phyloP scores from a whole-genome alignment of 2,329 filamentous ascomycete genomes.

The Penicillium griseofulvum region DNA sequence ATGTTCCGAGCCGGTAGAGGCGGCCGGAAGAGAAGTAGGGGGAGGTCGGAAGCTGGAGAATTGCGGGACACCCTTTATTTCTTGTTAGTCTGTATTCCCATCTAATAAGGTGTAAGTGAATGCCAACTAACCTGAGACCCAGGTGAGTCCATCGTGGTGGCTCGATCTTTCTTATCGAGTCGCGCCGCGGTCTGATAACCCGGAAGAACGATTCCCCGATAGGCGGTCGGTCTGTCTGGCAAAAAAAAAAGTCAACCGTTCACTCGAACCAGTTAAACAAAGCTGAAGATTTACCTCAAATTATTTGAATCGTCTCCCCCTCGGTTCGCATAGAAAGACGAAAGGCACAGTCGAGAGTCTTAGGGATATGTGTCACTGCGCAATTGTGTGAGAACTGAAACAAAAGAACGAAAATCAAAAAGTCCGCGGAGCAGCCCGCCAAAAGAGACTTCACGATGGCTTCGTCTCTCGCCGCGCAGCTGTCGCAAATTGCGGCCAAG shows the following conservation, averaged over 20 bases:
- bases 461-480: conserved; percentile 85
- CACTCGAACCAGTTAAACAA: background rate
- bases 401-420: background rate
- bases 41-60: conserved; percentile 72
- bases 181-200: conserved; percentile 11
- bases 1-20: conserved; percentile 18
- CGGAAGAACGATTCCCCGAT: conserved; percentile 27
- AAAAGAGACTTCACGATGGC: conserved; percentile 57
- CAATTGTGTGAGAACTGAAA: conserved; percentile 5
- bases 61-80: conserved; percentile 56
- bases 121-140: conserved; percentile 34
- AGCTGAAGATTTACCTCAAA: conserved; percentile 1
- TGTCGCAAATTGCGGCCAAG: conserved; percentile 86
- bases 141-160: conserved; percentile 38
- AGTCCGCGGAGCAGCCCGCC: background rate
- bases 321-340: background rate
- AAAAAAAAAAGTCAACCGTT: conserved; percentile 35
- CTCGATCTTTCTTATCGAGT: conserved; percentile 11
- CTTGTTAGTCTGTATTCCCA: background rate
- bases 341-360: background rate
- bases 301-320: background rate
- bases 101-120: background rate
- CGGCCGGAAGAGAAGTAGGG: conserved; percentile 20
- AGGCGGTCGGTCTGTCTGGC: conserved; percentile 14
- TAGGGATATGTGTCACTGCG: conserved; percentile 4